These are phyloP conservation scores for Punica granatum DNA, from an alignment of 345 rosid species.

Conservation along the genomic window DNA sequence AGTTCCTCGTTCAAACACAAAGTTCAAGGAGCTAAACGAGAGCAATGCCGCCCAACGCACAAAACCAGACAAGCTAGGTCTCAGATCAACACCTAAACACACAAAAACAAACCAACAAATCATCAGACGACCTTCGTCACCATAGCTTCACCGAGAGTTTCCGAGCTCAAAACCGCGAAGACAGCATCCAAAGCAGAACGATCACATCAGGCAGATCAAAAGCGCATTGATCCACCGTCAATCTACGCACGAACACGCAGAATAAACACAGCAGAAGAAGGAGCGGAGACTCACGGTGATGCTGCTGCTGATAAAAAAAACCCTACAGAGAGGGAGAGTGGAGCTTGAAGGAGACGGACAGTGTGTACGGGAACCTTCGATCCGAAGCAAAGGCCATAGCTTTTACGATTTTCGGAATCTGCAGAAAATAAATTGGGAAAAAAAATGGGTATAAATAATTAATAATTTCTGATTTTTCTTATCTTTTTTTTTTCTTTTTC, in stretches of 20 bases:
- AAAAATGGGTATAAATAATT: background rate
- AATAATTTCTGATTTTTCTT: too few species aligned
- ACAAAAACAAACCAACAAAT: background rate
- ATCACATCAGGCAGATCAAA: background rate
- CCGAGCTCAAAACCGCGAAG: background rate
- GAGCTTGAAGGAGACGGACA: background rate
- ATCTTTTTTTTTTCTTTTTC: background rate
- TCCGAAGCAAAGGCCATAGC: constrained; percentile 1
- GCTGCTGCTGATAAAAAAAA: background rate
- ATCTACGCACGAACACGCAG: background rate
- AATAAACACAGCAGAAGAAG: background rate
- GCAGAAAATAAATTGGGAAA: background rate
- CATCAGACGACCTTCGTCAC: background rate
- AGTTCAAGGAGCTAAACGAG: background rate
- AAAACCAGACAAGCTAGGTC: background rate
- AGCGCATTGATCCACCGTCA: background rate
- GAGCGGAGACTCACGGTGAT: background rate
- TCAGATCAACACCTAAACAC: background rate
- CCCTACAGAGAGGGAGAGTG: constrained; percentile 2
- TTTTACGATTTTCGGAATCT: background rate
- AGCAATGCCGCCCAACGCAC: background rate
- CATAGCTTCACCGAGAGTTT: too few species aligned
- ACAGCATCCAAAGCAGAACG: background rate
- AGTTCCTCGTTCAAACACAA: too few species aligned
- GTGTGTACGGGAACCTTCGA: background rate